Conservation (phyloP, 441 rosid species). For the Euphorbia celastroides region DNA sequence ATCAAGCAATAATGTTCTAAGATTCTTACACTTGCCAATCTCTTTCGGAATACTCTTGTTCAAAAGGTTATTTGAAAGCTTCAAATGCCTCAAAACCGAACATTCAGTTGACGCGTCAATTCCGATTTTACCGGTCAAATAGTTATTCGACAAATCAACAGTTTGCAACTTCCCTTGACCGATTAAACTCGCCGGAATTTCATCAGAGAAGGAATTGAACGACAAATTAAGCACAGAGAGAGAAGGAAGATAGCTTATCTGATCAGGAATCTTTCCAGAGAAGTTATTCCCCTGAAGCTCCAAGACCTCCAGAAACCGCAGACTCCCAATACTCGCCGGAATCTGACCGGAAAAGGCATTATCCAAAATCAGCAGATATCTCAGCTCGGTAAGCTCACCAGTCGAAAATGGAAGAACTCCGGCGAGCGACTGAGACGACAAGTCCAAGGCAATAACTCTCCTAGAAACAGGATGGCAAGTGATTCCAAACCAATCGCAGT, state of each 20-base stretch:
- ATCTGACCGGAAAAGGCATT: constrained; percentile 46
- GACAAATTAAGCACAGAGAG: constrained; percentile 51
- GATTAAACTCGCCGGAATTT: constrained; percentile 36
- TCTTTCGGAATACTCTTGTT: constrained; percentile 35
- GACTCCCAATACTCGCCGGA: constrained; percentile 34
- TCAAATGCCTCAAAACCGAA: constrained; percentile 40
- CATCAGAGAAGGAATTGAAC: constrained; percentile 40
- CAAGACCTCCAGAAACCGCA: constrained; percentile 39
- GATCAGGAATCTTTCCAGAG: constrained; percentile 41
- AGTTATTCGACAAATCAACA: constrained; percentile 55
- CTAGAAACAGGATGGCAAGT: constrained; percentile 31
- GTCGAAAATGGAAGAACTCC: constrained; percentile 37
- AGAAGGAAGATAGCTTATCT: constrained; percentile 32
- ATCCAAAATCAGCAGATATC: constrained; percentile 33
- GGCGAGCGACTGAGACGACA: constrained; percentile 18
- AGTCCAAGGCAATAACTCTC: constrained; percentile 32
- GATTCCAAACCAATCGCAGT: constrained; percentile 53
- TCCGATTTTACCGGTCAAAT: constrained; percentile 31
- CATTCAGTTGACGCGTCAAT: constrained; percentile 31
- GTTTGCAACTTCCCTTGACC: constrained; percentile 34
- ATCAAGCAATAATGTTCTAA: constrained; percentile 48
- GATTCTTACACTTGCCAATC: constrained; percentile 45
- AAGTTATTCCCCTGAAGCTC: constrained; percentile 63
- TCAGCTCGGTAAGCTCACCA: constrained; percentile 32
- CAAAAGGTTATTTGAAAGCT: constrained; percentile 50